Evolutionary conservation across 768 basidiomycete genomes (phyloP).

Genomic region (Termitomyces sp.): DNA sequence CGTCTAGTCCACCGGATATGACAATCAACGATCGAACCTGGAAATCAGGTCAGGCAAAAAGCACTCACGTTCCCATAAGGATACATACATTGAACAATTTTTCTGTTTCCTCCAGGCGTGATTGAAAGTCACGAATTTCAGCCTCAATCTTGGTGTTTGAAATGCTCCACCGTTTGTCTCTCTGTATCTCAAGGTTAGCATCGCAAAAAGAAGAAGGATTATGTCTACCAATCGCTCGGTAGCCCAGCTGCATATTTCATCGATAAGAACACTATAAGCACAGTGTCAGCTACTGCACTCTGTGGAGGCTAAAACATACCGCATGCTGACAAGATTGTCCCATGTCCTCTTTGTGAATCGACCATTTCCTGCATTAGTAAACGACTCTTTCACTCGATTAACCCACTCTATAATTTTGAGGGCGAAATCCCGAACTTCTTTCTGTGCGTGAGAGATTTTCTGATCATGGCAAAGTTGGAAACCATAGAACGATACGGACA

Average conservation of each 20-base stretch:
- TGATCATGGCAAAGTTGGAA: no score
- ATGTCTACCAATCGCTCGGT: slow-evolving; percentile 5
- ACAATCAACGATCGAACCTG: no score
- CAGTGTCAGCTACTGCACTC: neutral
- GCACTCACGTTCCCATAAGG: neutral
- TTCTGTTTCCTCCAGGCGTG: neutral
- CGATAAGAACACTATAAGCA: slow-evolving; percentile 6
- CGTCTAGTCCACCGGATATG: no score
- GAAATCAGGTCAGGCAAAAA: no score
- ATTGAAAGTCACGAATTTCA: slow-evolving; percentile 10
- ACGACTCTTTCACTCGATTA: slow-evolving; percentile 6
- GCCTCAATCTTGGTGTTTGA: neutral
- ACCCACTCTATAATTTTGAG: slow-evolving; percentile 14
- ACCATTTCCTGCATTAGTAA: neutral
- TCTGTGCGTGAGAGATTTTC: no score
- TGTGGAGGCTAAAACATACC: slow-evolving; percentile 1
- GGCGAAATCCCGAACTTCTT: slow-evolving; percentile 7
- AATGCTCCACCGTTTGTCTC: slow-evolving; percentile 6
- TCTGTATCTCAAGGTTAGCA: neutral
- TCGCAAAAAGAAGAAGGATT: neutral
- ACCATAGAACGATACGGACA: no score
- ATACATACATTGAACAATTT: slow-evolving; percentile 4
- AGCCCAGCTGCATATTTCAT: slow-evolving; percentile 15
- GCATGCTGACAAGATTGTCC: slow-evolving; percentile 12
- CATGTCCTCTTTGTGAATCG: slow-evolving; percentile 13